Conservation (phyloP, 2,329 filamentous ascomycete genomes). For the Colletotrichum abscissum region DNA sequence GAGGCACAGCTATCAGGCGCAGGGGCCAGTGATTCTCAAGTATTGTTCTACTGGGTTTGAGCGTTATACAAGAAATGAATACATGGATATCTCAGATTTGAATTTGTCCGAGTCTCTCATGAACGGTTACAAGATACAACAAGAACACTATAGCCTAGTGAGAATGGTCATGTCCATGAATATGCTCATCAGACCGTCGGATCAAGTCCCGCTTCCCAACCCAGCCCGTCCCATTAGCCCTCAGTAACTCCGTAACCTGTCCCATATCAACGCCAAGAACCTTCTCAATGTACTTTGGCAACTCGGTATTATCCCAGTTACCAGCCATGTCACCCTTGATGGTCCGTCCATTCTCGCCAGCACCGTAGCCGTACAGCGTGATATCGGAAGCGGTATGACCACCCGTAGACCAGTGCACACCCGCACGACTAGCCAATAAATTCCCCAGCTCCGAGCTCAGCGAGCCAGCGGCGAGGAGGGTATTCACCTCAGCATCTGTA, state of each 20-base stretch:
- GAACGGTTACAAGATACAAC: too few species aligned
- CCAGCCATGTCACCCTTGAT: constrained; percentile 38
- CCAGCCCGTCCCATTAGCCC: constrained; percentile 40
- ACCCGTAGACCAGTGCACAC: constrained; percentile 41
- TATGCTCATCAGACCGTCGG: constrained; percentile 25
- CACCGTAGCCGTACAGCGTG: constrained; percentile 48
- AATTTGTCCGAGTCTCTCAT: too few species aligned
- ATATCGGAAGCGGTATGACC: constrained; percentile 45
- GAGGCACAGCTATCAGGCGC: too few species aligned
- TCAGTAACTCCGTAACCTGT: constrained; percentile 38
- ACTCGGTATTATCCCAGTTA: constrained; percentile 42
- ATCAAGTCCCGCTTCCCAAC: constrained; percentile 37
- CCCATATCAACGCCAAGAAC: constrained; percentile 39
- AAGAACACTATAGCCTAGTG: constrained; percentile 2
- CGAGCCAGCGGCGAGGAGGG: constrained; percentile 41
- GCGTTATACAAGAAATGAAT: too few species aligned
- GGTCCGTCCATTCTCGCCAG: constrained; percentile 30
- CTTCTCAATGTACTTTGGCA: constrained; percentile 41
- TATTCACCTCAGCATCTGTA: constrained; percentile 43
- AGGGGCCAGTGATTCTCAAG: neutral
- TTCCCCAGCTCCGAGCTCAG: constrained; percentile 43
- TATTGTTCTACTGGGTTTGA: neutral
- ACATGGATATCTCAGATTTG: too few species aligned
- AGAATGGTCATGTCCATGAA: constrained; percentile 22
- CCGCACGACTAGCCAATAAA: constrained; percentile 40